Base-by-base conservation (phyloP, 306 rosid species). In the Neltuma alba region DNA sequence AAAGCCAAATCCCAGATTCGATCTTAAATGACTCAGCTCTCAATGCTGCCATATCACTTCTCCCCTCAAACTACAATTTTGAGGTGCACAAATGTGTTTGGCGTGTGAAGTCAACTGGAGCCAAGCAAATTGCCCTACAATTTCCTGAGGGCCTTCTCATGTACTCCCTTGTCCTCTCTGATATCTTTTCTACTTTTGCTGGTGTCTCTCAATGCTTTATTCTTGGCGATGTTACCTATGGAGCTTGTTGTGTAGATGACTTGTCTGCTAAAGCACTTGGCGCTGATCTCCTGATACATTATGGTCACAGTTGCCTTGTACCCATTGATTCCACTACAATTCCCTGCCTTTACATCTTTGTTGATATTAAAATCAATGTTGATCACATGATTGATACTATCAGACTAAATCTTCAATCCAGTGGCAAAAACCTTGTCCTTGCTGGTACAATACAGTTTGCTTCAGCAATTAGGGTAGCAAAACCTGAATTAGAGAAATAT, bases 121-220 rank as follows among this genome's bases (percentile, higher is more conserved):
- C 97, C 70, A 77, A 88, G 67, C 90, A 91, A 60, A 86, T 93
- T 28, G 97, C 97, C 14, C 95, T 93, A 27, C 98, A 91, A 65
- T 91, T 91, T 52, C 97, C 98, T 0, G 98, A 93, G 77, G 98
- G 98, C 36, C 97, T 93, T 64, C 98, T 93, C 82, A 93, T 93
- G 97, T 93, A 90, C 83, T 91, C 98, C 28, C 89, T 94, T 15
- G 83, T 86, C 13, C 88, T 93, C 74, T 90, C 98, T 36, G 98
- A 93, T 63, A 93, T 93, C 84, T 83, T 93, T 88, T 86, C 98
- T 79, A 80, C 93, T 60, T 90, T 88, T 76, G 91, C 91, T 41
- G 82, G 75, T 1, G 98, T 89, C 77, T 41, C 83, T 6, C 85
- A 87, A 55, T 90, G 94, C 80, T 91, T 82, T 80, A 81, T 93